Base-by-base conservation (phyloP, 2,329 filamentous ascomycete species). In the Penicillium carneum region DNA sequence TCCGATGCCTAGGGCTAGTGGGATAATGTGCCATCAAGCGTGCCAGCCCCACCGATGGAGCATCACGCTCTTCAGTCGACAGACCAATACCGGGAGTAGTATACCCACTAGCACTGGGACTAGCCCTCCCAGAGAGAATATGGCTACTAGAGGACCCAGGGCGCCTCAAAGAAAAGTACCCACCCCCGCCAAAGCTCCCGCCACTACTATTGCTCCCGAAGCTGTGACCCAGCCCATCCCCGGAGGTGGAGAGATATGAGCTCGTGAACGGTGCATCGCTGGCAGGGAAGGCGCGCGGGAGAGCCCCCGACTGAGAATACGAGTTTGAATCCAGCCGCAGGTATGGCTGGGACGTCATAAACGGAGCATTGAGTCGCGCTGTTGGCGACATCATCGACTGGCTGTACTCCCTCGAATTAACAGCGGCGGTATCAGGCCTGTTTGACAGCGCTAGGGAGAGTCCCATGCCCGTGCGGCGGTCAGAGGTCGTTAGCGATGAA, bases 1-100 rank as follows among this genome's bases (percentile, higher is more conserved):
- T 67, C 23, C 71, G 69, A 61, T 70, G 63, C 12, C 70, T 65
- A 38, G 68, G 61, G 6, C 71, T 65, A 6, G 64, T 63, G 36
- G 67, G 62, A 63, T 73, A 71, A 62, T 72, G 70, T 18, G 66
- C 64, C 61, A 72, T 69, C n/a, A 66, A 55, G 2, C 68, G 59
- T 18, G 63, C 63, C n/a, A 65, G 48, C 14, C 63, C 62, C 11
- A 62, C 46, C 9, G 59, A 45, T n/a, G 63, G 47, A 12, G 57
- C 48, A 51, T 60, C 57, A 5, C 64, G 65, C n/a, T 71, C 71
- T 26, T 72, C 71, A 4, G 57, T 43, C 12, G 67, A 66, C 3
- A 57, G 29, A 9, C 56, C 61, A 23, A 53, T 51, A 1, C 64
- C 63, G 1, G 71, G 68, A 0, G 71, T 70, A 9, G 62, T 64